Evolutionary conservation across 805 yeast species (phyloP), one percentile per base, ranked within the genome.

Genomic region (Saccharomyces mikatae): DNA sequence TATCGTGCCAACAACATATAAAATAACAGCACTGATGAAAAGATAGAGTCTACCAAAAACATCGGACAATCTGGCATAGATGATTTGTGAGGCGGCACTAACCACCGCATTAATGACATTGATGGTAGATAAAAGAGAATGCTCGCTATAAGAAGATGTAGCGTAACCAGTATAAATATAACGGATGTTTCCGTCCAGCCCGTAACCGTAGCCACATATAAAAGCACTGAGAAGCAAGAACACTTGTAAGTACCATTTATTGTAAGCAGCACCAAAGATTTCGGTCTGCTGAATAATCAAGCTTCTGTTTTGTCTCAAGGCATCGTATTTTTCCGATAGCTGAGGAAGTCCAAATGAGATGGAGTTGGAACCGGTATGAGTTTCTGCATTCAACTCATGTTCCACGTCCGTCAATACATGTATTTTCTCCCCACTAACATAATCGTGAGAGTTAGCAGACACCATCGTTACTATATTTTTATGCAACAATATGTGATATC

Each of bases 11-110:
- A 81, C 72, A 10, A 74, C 72, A 60, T 82, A 81, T 50, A 81
- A 73, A 1, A 81, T 51, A n/a, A 80, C 69, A 1, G 82, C 72
- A 5, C 75, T 65, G 21, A 77, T 44, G 48, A 78, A 64, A 53
- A 81, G 64, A 57, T 78, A 80, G 44, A 79, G 62, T 66, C 86
- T 74, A 30, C 86, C 86, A 63, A 79, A 81, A 11, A 74, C 69
- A 64, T 82, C 84, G 11, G 83, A 75, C 50, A 81, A 68, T 58
- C 85, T 71, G 4, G 86, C 84, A 58, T 74, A 81, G 9, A 79
- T 69, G 8, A 81, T 77, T 61, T 81, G 84, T 10, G 82, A 74
- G 4, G 80, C 85, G 29, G 85, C 84, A 46, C 79, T 81, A 32
- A 79, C 75, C 30, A 80, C 82, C 21, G 77, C 71, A 56, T 75